Percentiles rank a stretch among this genome's conserved stretches.
Evolutionary conservation across 192 early-diverging fungal genomes (phyloP).

Genomic region (Dissophora ornata): DNA sequence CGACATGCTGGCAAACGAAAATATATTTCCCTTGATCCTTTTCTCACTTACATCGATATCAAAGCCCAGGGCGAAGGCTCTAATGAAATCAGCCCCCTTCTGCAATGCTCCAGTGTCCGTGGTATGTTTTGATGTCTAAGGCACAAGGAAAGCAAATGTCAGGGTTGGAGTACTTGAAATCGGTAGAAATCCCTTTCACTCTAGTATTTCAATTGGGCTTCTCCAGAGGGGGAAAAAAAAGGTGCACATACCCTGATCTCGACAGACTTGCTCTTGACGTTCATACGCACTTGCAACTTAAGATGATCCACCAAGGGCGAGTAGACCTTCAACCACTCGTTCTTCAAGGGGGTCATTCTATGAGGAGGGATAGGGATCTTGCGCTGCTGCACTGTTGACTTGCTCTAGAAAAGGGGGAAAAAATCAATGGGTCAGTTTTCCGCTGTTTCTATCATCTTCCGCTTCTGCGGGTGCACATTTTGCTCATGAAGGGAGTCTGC

Average conservation of each 20-base stretch:
- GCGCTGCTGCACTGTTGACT: constrained; percentile 59
- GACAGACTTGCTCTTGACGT: constrained; percentile 87
- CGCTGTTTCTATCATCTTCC: no score
- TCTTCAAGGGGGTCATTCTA: constrained; percentile 90
- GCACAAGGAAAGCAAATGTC: not conserved
- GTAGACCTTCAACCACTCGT: constrained; percentile 96
- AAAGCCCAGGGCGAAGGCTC: constrained; percentile 94
- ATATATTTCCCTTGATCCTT: not conserved
- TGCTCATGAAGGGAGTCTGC: no score
- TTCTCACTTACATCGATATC: constrained; percentile 70
- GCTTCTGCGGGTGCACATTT: no score
- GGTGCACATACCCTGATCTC: constrained; percentile 76
- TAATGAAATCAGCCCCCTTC: constrained; percentile 97
- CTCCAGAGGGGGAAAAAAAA: not conserved
- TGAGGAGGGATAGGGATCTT: constrained; percentile 95
- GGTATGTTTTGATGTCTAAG: constrained; percentile 82
- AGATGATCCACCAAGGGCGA: constrained; percentile 96
- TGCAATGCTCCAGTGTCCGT: constrained; percentile 91
- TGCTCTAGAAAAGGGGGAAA: constrained; percentile 22
- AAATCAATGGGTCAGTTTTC: no score
- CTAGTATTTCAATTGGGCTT: no score
- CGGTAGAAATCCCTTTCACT: no score
- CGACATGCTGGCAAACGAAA: not conserved
- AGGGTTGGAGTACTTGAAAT: no score
- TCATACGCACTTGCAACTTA: constrained; percentile 96